phyloP scores from a whole-genome alignment of 768 basidiomycete species.

The Boletus sensibilis region DNA sequence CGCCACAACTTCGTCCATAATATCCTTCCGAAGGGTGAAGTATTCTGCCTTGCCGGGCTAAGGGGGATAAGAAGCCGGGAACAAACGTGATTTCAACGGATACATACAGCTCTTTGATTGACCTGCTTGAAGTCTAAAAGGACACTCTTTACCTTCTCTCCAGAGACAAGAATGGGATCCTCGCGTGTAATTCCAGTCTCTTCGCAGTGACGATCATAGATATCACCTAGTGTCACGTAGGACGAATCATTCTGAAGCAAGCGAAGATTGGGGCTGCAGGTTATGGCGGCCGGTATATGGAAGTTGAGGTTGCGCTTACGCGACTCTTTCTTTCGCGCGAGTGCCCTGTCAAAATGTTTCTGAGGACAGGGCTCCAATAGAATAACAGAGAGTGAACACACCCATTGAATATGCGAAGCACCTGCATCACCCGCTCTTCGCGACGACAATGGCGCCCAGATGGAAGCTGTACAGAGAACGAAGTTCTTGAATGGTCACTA shows the following conservation, averaged over 20 bases:
- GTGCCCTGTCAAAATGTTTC: conserved; percentile 50
- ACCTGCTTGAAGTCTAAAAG: conserved; percentile 56
- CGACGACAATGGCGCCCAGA: conserved; percentile 81
- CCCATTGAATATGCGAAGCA: conserved; percentile 95
- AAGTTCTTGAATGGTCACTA: conserved; percentile 82
- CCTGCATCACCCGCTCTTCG: conserved; percentile 88
- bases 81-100: not conserved
- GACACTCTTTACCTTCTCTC: conserved; percentile 78
- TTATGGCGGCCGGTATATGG: conserved; percentile 86
- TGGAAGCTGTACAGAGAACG: conserved; percentile 90
- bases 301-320: conserved; percentile 89
- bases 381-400: conserved; percentile 34
- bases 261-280: conserved; percentile 79
- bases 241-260: conserved; percentile 91
- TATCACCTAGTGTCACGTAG: conserved; percentile 86
- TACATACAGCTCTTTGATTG: conserved; percentile 40
- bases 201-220: conserved; percentile 89
- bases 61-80: not conserved
- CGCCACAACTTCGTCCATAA: conserved; percentile 80
- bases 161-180: conserved; percentile 82
- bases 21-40: conserved; percentile 72
- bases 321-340: conserved; percentile 86
- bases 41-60: conserved; percentile 67
- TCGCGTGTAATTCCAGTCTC: conserved; percentile 75
- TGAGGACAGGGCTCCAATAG: not conserved